These are phyloP conservation scores for Coemansia sp. DNA, from an alignment of 192 early-diverging fungal genomes.

Conservation along the genomic window DNA sequence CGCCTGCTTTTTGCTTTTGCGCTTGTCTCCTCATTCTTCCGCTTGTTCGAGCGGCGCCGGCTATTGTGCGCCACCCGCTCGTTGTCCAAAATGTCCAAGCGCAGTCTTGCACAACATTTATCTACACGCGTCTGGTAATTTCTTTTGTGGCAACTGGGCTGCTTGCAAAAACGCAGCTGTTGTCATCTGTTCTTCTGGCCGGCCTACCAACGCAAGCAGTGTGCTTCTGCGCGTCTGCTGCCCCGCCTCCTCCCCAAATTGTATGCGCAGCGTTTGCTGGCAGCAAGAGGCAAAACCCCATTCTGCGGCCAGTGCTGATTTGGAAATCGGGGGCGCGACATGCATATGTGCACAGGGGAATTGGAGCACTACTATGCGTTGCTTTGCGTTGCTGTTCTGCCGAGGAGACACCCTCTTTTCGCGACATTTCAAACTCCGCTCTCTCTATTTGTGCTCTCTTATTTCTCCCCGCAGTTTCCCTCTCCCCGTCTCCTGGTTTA, in stretches of 20 bases:
- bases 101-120: not conserved
- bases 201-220: not conserved
- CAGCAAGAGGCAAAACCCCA: not conserved
- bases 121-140: not conserved
- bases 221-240: not conserved
- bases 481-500: not conserved
- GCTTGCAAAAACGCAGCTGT: not conserved
- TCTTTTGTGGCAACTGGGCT: not conserved
- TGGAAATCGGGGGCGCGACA: constrained; percentile 3
- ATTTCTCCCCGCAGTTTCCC: not conserved
- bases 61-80: constrained; percentile 4
- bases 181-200: not conserved
- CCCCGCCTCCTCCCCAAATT: not conserved
- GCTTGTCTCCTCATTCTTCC: not conserved
- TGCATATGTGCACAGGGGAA: constrained; percentile 4
- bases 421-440: constrained; percentile 11
- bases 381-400: constrained; percentile 6
- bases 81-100: no score
- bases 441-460: not conserved
- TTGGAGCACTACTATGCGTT: not conserved
- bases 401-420: constrained; percentile 2
- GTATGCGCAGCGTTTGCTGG: not conserved
- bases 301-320: not conserved
- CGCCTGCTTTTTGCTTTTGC: not conserved
- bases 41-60: not conserved